Conservation (phyloP, 176 grass and related monocot genomes). For the Phoenix roebelenii region DNA sequence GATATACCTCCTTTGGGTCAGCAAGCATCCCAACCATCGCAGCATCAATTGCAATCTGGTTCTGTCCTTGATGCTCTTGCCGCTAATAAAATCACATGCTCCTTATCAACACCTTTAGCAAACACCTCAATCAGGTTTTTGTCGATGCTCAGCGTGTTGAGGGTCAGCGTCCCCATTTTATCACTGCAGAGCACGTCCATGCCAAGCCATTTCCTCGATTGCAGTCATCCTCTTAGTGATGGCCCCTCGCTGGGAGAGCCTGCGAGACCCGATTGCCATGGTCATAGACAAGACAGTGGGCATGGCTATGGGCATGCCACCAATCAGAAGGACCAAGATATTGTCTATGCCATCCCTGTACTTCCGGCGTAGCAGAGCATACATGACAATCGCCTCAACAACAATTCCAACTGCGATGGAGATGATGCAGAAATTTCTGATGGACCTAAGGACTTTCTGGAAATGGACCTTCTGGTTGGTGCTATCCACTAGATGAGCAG, state of each 20-base stretch:
- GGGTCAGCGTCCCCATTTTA: slow-evolving; percentile 15
- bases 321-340: slow-evolving; percentile 16
- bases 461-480: slow-evolving; percentile 14
- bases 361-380: neutral
- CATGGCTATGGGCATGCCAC: slow-evolving; percentile 20
- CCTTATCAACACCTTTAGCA: neutral
- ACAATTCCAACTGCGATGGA: slow-evolving; percentile 4
- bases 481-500: slow-evolving; percentile 10
- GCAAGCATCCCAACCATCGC: slow-evolving; percentile 4
- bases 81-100: neutral
- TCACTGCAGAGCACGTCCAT: slow-evolving; percentile 24
- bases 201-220: slow-evolving; percentile 9
- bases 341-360: slow-evolving; percentile 11
- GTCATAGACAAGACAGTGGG: slow-evolving; percentile 12
- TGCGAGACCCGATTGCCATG: slow-evolving; percentile 14
- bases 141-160: slow-evolving; percentile 17
- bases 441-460: slow-evolving; percentile 8
- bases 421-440: slow-evolving; percentile 15
- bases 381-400: slow-evolving; percentile 4
- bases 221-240: slow-evolving; percentile 20
- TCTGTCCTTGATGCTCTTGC: slow-evolving; percentile 9
- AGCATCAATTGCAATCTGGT: slow-evolving; percentile 17
- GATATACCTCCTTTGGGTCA: slow-evolving; percentile 4
- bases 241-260: slow-evolving; percentile 13
- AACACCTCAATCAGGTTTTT: slow-evolving; percentile 7